These are phyloP conservation scores for Ilyonectria mors-panacis DNA, from an alignment of 2,329 filamentous ascomycete species.

Conservation along the genomic window DNA sequence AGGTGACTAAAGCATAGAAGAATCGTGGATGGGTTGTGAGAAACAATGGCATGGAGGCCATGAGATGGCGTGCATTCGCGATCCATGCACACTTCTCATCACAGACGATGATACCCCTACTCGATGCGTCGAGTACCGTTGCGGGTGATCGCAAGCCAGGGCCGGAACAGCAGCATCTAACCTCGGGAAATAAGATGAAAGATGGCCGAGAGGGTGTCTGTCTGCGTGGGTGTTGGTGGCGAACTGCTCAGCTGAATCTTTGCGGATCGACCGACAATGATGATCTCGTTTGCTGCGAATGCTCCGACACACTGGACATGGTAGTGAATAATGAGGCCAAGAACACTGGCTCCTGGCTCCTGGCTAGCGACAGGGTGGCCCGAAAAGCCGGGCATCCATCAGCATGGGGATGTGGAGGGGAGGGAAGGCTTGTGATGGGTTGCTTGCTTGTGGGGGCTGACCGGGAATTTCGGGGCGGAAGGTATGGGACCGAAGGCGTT, in stretches of 20 bases:
- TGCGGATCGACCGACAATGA: slow-evolving; percentile 5
- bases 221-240: not conserved
- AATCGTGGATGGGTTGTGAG: not conserved
- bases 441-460: slow-evolving; percentile 38
- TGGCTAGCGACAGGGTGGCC: slow-evolving; percentile 34
- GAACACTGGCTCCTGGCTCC: not conserved
- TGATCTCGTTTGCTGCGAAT: slow-evolving; percentile 10
- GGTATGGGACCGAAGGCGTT: slow-evolving; percentile 35
- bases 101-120: not conserved
- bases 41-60: not conserved
- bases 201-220: slow-evolving; percentile 3
- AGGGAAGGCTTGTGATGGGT: slow-evolving; percentile 14
- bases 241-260: not conserved
- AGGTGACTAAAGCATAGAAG: not conserved
- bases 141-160: not conserved
- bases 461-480: slow-evolving; percentile 50
- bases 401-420: slow-evolving; percentile 29
- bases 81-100: not conserved
- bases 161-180: not conserved
- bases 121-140: not conserved
- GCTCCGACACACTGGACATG: not conserved
- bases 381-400: slow-evolving; percentile 43
- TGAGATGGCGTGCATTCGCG: slow-evolving; percentile 27
- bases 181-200: not conserved
- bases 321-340: slow-evolving; percentile 1